Conservation (phyloP, 129 eudicot species). For the Chrysanthemum makinoi region DNA sequence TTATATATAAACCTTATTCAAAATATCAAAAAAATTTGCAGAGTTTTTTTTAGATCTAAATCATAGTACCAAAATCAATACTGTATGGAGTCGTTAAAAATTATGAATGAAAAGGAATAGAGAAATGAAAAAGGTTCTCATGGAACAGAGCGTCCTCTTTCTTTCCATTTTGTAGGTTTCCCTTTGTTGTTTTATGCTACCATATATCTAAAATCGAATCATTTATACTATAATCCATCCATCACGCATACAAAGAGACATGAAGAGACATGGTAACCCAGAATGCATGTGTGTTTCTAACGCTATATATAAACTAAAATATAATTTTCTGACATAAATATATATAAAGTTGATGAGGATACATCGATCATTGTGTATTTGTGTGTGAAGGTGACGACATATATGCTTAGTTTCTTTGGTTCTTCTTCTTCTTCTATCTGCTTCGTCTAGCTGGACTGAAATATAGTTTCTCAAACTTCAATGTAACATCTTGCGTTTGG, state of each 20-base stretch:
- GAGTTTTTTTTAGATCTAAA: too few species aligned
- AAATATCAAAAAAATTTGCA: too few species aligned
- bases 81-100: background rate
- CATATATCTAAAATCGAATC: conserved; percentile 28
- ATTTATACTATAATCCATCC: conserved; percentile 18
- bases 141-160: conserved; percentile 56
- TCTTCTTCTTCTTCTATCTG: conserved; percentile 30
- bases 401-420: conserved; percentile 8
- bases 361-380: conserved; percentile 29
- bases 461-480: conserved; percentile 46
- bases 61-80: too few species aligned
- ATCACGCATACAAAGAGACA: background rate
- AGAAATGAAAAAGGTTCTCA: conserved; percentile 37
- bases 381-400: conserved; percentile 26
- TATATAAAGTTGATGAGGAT: conserved; percentile 25
- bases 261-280: background rate
- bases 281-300: too few species aligned
- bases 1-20: too few species aligned
- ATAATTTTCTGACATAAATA: background rate
- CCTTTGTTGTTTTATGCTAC: conserved; percentile 53
- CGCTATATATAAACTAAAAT: background rate
- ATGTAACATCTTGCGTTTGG: conserved; percentile 30
- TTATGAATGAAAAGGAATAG: background rate
- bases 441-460: conserved; percentile 19
- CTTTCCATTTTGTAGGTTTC: conserved; percentile 48